These are phyloP conservation scores for Glebionis coronaria DNA, from an alignment of 129 eudicot species.

Conservation along the genomic window DNA sequence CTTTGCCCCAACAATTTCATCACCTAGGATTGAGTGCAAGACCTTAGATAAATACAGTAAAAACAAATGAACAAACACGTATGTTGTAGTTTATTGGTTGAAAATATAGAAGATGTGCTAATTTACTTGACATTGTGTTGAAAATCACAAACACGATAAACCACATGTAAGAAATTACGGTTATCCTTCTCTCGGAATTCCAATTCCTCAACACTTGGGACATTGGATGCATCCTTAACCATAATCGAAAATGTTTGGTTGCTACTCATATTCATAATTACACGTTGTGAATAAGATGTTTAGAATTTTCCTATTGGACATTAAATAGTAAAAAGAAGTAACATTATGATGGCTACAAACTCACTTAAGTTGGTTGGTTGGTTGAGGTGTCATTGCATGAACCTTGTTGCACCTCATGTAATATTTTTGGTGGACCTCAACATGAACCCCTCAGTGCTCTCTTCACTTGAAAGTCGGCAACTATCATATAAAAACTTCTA, in stretches of 20 bases:
- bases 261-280: conserved; percentile 26
- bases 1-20: conserved; percentile 88
- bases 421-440: too few relatives aligned
- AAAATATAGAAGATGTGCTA: neutral
- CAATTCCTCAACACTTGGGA: conserved; percentile 52
- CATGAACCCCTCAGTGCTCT: too few relatives aligned
- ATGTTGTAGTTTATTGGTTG: neutral
- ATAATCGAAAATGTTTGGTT: conserved; percentile 23
- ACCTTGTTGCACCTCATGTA: too few relatives aligned
- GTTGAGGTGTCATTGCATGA: too few relatives aligned
- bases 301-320: too few relatives aligned
- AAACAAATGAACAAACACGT: neutral
- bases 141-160: conserved; percentile 95
- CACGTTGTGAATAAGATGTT: conserved; percentile 1
- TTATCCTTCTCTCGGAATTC: conserved; percentile 84
- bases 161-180: conserved; percentile 74
- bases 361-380: too few relatives aligned
- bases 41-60: too few relatives aligned
- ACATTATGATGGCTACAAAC: too few relatives aligned
- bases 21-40: conserved; percentile 87
- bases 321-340: too few relatives aligned
- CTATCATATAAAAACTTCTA: too few relatives aligned
- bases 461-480: too few relatives aligned
- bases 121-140: conserved; percentile 83
- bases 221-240: conserved; percentile 60